These are phyloP conservation scores for Blastocystis sp. DNA, from an alignment of 352 stramenopile genomes.

Conservation along the genomic window DNA sequence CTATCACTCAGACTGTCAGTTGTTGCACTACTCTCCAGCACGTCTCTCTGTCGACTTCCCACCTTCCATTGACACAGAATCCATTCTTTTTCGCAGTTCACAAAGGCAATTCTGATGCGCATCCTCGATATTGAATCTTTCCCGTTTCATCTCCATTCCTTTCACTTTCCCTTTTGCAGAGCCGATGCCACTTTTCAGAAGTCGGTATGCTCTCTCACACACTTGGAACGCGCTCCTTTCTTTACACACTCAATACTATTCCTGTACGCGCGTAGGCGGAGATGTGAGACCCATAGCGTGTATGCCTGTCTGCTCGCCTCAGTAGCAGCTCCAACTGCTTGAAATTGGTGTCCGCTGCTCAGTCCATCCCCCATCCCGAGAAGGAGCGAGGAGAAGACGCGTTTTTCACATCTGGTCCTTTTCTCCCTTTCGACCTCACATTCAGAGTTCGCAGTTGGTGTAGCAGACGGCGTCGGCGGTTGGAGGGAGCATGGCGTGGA, in stretches of 20 bases:
- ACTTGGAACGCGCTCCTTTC: neutral
- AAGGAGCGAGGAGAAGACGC: constrained; percentile 43
- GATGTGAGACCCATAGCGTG: neutral
- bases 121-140: too few relatives aligned
- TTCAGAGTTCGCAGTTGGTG: constrained; percentile 14
- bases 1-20: too few relatives aligned
- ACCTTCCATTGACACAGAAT: too few relatives aligned
- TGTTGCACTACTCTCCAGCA: too few relatives aligned
- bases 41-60: too few relatives aligned
- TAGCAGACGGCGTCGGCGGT: constrained; percentile 24
- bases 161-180: too few relatives aligned
- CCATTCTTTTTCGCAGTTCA: too few relatives aligned
- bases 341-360: constrained; percentile 9
- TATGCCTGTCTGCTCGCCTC: neutral
- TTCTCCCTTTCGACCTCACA: neutral
- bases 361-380: constrained; percentile 45
- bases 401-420: constrained; percentile 6
- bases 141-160: too few relatives aligned
- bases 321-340: neutral
- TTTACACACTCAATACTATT: neutral
- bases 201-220: neutral
- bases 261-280: neutral
- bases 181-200: neutral
- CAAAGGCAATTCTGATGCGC: too few relatives aligned
- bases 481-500: constrained; percentile 36